These are phyloP conservation scores for Cucurbita maxima DNA, from an alignment of 306 rosid species.

Conservation along the genomic window DNA sequence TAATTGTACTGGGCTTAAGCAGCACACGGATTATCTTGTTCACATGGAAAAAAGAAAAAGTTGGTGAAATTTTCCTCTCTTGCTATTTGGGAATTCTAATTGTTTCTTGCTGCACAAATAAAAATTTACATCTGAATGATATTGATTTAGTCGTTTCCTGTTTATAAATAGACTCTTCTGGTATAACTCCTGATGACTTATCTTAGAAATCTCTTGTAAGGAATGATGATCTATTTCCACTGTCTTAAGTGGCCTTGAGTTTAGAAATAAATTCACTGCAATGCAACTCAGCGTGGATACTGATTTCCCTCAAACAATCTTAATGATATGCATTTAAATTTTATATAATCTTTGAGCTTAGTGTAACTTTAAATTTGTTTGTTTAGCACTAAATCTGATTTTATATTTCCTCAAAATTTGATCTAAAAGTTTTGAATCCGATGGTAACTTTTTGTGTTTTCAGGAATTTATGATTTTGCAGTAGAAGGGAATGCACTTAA, in stretches of 20 bases:
- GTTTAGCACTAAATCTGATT: background rate
- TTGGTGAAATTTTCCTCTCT: slow-evolving; percentile 16
- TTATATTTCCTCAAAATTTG: background rate
- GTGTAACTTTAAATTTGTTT: background rate
- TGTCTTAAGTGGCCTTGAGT: background rate
- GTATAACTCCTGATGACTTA: background rate
- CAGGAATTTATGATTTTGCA: slow-evolving; percentile 55
- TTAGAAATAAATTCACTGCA: background rate
- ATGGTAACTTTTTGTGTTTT: background rate
- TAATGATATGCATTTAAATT: background rate
- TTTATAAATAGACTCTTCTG: background rate
- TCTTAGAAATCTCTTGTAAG: background rate
- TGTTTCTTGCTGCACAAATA: background rate
- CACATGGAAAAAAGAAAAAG: slow-evolving; percentile 82
- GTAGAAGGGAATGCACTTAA: slow-evolving; percentile 65
- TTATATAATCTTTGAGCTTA: background rate
- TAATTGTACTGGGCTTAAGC: slow-evolving; percentile 55
- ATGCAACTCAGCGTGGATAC: background rate
- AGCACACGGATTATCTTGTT: slow-evolving; percentile 37
- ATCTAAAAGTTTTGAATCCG: background rate
- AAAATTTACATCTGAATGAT: background rate
- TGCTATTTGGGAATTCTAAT: background rate
- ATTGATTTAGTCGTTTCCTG: background rate
- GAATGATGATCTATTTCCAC: background rate
- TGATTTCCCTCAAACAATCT: background rate